phyloP scores from a whole-genome alignment of 495 filamentous ascomycete genomes.

The Coniosporium apollinis region DNA sequence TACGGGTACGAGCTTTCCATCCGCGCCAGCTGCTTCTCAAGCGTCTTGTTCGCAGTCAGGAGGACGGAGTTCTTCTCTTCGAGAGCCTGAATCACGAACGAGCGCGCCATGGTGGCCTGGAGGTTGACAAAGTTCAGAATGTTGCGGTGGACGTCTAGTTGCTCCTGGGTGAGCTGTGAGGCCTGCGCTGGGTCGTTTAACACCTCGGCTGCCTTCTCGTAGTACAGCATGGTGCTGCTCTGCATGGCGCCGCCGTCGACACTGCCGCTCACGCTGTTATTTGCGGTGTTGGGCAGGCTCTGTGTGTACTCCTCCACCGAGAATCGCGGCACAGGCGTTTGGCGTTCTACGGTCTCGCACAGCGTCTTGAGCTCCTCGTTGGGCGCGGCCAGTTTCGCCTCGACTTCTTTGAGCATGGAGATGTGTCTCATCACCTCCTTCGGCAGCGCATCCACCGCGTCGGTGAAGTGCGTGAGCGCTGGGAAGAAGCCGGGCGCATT shows the following conservation, averaged over 20 bases:
- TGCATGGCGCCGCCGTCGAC: slow-evolving; percentile 14
- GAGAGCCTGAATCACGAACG: slow-evolving; percentile 66
- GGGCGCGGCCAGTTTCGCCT: slow-evolving; percentile 75
- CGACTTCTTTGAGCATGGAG: slow-evolving; percentile 87
- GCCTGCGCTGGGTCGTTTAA: slow-evolving; percentile 18
- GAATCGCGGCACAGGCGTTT: slow-evolving; percentile 29
- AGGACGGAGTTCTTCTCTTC: slow-evolving; percentile 97
- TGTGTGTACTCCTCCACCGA: slow-evolving; percentile 1
- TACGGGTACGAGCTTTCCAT: slow-evolving; percentile 71
- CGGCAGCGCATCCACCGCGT: slow-evolving; percentile 80
- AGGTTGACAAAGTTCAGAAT: slow-evolving; percentile 45
- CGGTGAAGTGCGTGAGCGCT: slow-evolving; percentile 84
- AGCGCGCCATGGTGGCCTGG: slow-evolving; percentile 29
- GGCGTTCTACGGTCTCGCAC: slow-evolving; percentile 23
- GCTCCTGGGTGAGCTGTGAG: slow-evolving; percentile 2
- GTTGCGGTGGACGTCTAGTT: slow-evolving; percentile 32
- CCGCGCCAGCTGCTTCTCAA: slow-evolving; percentile 69
- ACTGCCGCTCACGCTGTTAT: slow-evolving; percentile 15
- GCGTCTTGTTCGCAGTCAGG: slow-evolving; percentile 69
- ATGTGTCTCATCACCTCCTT: slow-evolving; percentile 91
- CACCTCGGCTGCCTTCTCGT: slow-evolving; percentile 20
- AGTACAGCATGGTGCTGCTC: slow-evolving; percentile 2
- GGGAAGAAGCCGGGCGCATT: slow-evolving; percentile 60
- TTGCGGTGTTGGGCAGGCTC: slow-evolving; percentile 10
- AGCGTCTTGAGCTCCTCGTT: slow-evolving; percentile 55